A percentile compares a stretch with the other conserved stretches of the same genome.
Evolutionary conservation across 2,329 filamentous ascomycete genomes (phyloP).

Genomic region (Parasarocladium wereldwijsianum): DNA sequence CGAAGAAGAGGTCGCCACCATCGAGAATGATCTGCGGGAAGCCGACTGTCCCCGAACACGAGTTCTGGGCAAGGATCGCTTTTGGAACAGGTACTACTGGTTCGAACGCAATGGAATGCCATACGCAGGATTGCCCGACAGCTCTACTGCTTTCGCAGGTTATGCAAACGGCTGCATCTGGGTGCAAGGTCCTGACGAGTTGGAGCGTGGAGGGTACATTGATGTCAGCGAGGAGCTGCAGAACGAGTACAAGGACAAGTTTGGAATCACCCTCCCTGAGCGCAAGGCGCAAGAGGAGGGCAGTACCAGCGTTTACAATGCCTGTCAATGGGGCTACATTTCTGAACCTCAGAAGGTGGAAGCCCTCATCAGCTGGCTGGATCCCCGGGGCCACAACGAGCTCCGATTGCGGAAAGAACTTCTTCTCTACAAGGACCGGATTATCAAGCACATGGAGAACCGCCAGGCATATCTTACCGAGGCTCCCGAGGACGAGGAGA

Average conservation of each 20-base stretch:
- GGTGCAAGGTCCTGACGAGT: conserved; percentile 87
- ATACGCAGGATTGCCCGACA: conserved; percentile 72
- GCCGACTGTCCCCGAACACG: conserved; percentile 85
- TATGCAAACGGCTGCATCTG: conserved; percentile 94
- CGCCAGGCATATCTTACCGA: conserved; percentile 53
- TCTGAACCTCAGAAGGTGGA: conserved; percentile 68
- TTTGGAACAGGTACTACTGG: conserved; percentile 99
- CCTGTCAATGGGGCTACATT: conserved; percentile 82
- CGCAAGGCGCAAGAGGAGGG: conserved; percentile 81
- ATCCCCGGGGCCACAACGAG: conserved; percentile 75
- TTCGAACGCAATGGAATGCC: conserved; percentile 98
- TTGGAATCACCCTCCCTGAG: conserved; percentile 71
- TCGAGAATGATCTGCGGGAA: conserved; percentile 87
- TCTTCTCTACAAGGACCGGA: conserved; percentile 57
- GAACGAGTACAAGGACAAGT: conserved; percentile 60
- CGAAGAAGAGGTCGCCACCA: conserved; percentile 69
- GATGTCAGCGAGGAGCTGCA: conserved; percentile 59
- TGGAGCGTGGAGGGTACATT: conserved; percentile 76
- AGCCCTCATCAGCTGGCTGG: conserved; percentile 73
- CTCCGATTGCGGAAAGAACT: conserved; percentile 80
- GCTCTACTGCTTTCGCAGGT: conserved; percentile 71
- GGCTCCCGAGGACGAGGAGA: conserved; percentile 10
- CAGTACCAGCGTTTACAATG: conserved; percentile 58
- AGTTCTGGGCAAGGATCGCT: conserved; percentile 83
- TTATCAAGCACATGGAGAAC: conserved; percentile 65